These are phyloP conservation scores for Globisporangium iwayamae DNA, from an alignment of 352 stramenopile genomes.

Conservation along the genomic window DNA sequence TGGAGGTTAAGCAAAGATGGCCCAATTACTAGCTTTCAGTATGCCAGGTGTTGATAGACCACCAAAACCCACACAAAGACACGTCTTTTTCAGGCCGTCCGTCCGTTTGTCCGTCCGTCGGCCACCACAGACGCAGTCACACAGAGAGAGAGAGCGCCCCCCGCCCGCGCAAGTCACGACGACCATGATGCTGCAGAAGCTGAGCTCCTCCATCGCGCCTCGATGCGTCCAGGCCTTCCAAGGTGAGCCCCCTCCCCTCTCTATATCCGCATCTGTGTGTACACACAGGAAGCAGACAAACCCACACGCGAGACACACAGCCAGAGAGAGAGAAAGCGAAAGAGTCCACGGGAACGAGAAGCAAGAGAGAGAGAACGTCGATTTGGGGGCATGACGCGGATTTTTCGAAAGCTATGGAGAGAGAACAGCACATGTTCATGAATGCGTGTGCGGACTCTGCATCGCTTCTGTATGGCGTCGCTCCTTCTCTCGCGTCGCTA, in stretches of 20 bases:
- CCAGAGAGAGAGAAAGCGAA: background rate
- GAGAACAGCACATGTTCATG: background rate
- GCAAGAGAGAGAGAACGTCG: background rate
- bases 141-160: slow-evolving; percentile 13
- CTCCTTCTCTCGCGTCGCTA: no score
- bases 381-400: background rate
- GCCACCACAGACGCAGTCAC: slow-evolving; percentile 15
- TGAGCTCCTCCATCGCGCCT: slow-evolving; percentile 51
- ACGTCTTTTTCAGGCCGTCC: background rate
- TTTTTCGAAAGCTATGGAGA: background rate
- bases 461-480: background rate
- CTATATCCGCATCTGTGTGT: background rate
- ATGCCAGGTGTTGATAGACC: background rate
- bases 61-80: slow-evolving; percentile 1
- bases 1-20: no score
- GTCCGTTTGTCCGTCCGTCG: background rate
- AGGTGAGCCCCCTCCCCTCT: slow-evolving; percentile 20
- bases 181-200: slow-evolving; percentile 73
- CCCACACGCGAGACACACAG: background rate
- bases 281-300: background rate
- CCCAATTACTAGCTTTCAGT: no score
- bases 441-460: background rate
- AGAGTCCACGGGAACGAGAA: slow-evolving; percentile 5
- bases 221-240: slow-evolving; percentile 54
- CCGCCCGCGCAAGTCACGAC: background rate